Conservation (phyloP, 495 filamentous ascomycete genomes). For the Pseudevernia furfuracea region DNA sequence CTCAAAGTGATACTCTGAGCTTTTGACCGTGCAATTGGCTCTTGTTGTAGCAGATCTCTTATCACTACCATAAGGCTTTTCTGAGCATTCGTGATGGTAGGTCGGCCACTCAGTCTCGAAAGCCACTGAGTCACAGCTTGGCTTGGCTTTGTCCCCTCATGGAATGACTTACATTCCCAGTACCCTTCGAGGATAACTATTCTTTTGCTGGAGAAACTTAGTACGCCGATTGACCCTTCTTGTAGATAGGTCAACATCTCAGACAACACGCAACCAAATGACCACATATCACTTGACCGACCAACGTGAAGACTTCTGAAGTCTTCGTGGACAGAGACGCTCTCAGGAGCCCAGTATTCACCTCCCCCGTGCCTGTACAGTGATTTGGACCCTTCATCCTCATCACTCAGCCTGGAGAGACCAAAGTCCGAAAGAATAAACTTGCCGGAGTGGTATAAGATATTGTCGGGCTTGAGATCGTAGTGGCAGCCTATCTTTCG, state of each 20-base stretch:
- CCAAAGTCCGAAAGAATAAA: slow-evolving; percentile 27
- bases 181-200: neutral
- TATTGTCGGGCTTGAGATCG: slow-evolving; percentile 28
- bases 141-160: neutral
- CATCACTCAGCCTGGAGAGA: neutral
- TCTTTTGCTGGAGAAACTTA: neutral
- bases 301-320: slow-evolving; percentile 14
- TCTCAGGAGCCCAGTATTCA: neutral
- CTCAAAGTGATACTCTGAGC: neutral
- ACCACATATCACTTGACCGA: slow-evolving; percentile 29
- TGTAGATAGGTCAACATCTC: slow-evolving; percentile 24
- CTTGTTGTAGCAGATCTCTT: neutral
- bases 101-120: neutral
- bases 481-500: slow-evolving; percentile 19
- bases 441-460: slow-evolving; percentile 18
- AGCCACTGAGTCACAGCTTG: neutral
- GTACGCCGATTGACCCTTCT: neutral
- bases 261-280: slow-evolving; percentile 29
- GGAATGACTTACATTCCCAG: neutral
- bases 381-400: slow-evolving; percentile 4
- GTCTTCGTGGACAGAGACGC: neutral
- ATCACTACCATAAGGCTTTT: neutral
- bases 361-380: slow-evolving; percentile 2
- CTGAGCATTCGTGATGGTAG: neutral
- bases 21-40: neutral